Evolutionary conservation across 768 basidiomycete genomes (phyloP).

Genomic region (Russula sp.): DNA sequence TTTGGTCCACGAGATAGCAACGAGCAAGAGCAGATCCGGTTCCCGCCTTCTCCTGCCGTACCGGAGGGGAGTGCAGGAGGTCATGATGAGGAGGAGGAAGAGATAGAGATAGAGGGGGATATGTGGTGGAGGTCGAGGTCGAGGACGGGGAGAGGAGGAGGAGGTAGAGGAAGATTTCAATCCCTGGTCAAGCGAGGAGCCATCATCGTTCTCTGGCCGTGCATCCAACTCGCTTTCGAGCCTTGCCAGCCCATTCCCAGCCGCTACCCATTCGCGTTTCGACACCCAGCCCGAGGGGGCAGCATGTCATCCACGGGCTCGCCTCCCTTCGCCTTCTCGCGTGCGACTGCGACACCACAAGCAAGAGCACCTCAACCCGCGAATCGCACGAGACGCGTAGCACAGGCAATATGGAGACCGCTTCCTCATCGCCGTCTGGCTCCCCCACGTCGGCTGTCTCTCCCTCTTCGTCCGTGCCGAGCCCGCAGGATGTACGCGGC

Average conservation of each 20-base stretch:
- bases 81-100: conserved; percentile 32
- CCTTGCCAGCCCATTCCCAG: conserved; percentile 69
- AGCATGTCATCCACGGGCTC: conserved; percentile 42
- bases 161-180: too few relatives aligned
- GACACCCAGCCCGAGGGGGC: conserved; percentile 49
- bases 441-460: conserved; percentile 34
- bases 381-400: conserved; percentile 43
- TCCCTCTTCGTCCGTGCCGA: too few relatives aligned
- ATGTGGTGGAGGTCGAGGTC: conserved; percentile 41
- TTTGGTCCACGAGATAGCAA: too few relatives aligned
- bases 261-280: conserved; percentile 68
- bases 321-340: conserved; percentile 33
- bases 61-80: conserved; percentile 38
- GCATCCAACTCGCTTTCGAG: too few relatives aligned
- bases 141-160: too few relatives aligned
- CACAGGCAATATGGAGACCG: conserved; percentile 54
- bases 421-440: conserved; percentile 39
- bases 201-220: too few relatives aligned
- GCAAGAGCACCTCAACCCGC: conserved; percentile 38
- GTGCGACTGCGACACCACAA: conserved; percentile 37
- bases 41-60: conserved; percentile 60
- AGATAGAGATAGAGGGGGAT: conserved; percentile 32
- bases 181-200: too few relatives aligned
- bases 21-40: conserved; percentile 68
- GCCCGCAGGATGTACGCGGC: neutral